Percentiles rank a stretch among this genome's conserved stretches.
Conservation (phyloP, 2,329 filamentous ascomycete genomes). For the Microcyclospora pomicola region DNA sequence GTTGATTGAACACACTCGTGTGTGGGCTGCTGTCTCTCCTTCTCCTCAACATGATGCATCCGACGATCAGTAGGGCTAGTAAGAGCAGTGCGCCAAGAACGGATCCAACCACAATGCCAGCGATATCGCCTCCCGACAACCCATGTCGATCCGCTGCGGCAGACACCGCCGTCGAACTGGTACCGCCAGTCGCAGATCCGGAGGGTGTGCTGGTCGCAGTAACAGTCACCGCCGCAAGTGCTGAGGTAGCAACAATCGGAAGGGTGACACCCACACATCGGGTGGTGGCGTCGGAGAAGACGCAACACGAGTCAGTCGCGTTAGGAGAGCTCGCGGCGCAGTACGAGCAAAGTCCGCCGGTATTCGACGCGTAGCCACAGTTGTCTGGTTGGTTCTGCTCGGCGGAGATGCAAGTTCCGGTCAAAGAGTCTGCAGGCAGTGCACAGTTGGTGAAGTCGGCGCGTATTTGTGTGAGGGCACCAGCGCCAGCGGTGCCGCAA, state of each 20-base stretch:
- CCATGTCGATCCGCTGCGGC: conserved; percentile 27
- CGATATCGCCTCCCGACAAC: conserved; percentile 75
- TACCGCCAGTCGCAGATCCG: conserved; percentile 6
- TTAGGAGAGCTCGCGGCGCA: conserved; percentile 74
- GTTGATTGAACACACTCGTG: conserved; percentile 77
- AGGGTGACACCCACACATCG: conserved; percentile 65
- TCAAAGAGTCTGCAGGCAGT: conserved; percentile 65
- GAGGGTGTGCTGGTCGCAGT: conserved; percentile 44
- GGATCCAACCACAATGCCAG: conserved; percentile 76
- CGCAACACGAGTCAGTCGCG: conserved; percentile 89
- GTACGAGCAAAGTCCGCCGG: conserved; percentile 70
- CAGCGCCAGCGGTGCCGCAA: conserved; percentile 49
- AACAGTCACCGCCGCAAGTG: conserved; percentile 45
- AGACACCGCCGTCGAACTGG: conserved; percentile 15
- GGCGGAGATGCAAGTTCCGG: conserved; percentile 59
- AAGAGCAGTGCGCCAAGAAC: conserved; percentile 57
- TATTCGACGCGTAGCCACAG: conserved; percentile 66
- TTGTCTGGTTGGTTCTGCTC: conserved; percentile 69
- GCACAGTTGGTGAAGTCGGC: conserved; percentile 88
- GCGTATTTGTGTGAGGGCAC: conserved; percentile 64
- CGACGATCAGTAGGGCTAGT: conserved; percentile 45
- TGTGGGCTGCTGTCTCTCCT: conserved; percentile 46
- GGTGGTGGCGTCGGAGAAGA: conserved; percentile 59
- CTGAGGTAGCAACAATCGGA: conserved; percentile 48
- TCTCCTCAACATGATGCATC: conserved; percentile 45